Conservation (phyloP, 257 asterid genomes). For the Cordia subcordata region DNA sequence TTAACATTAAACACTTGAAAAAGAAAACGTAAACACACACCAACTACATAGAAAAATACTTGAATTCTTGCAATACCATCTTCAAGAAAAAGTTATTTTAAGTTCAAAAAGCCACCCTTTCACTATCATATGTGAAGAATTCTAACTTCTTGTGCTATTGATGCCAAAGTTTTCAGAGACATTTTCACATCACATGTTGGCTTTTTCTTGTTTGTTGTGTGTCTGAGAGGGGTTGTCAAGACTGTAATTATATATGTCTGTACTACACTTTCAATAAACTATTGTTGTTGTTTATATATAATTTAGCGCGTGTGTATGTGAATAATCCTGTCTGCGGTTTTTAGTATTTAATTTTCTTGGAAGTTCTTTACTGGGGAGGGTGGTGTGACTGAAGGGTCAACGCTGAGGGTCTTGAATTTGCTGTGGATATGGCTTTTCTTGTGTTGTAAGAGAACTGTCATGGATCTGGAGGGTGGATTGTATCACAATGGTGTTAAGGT, state of each 20-base stretch:
- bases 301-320: background rate
- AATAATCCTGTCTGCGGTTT: background rate
- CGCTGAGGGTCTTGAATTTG: conserved; percentile 28
- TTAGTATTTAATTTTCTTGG: conserved; percentile 1
- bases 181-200: background rate
- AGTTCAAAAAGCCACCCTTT: background rate
- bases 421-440: conserved; percentile 6
- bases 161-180: background rate
- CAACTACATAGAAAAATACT: background rate
- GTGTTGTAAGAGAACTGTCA: conserved; percentile 24
- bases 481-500: conserved; percentile 59
- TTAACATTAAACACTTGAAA: background rate
- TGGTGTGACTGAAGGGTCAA: conserved; percentile 28
- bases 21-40: background rate
- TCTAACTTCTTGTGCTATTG: background rate
- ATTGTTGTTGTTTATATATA: background rate
- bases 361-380: conserved; percentile 19
- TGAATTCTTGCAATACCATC: too few relatives aligned
- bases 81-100: too few relatives aligned
- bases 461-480: conserved; percentile 75
- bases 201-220: background rate
- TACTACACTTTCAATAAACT: background rate
- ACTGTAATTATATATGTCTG: background rate
- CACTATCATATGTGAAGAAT: background rate
- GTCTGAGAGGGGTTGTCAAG: too few relatives aligned